Base-by-base conservation (phyloP, 257 asterid species). In the Penstemon eatonii region DNA sequence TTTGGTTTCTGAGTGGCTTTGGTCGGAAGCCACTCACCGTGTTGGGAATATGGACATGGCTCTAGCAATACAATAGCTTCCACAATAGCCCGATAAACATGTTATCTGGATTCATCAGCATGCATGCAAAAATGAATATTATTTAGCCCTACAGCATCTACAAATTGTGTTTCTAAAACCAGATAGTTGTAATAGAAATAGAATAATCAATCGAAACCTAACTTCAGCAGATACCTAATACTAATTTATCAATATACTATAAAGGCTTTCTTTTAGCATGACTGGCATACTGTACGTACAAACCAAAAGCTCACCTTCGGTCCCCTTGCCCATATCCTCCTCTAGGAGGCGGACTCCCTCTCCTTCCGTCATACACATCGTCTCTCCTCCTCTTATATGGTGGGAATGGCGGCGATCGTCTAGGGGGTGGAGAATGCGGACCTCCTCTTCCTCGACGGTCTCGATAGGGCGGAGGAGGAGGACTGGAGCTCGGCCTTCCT, bases 321-420 rank as follows among this genome's bases (percentile, higher is more conserved):
- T 90, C 95, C 25, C 91, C 93, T 7, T 74, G 89, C 8, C 93
- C 97, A 66, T 81, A 85, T 42, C 92, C 98, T 71, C 96, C 98
- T 79, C 96, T 86, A 19, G 92, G 55, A 37, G 67, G 67, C 10
- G 67, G 98, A 73, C 98, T 89, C 54, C 91, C 92, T 70, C 98
- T 86, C 76, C 98, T 76, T 41, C 93, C 93, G 72, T 88, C 97
- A 73, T 79, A 85, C 47, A 55, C 79, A 67, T 88, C 95, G 63
- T 86, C 96, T 75, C 96, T 86, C 65, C 97, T 85, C 57, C 97
- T 79, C 77, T 93, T 93, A 65, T 85, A 86, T 0, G 95, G 89
- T 49, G 82, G 90, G 51, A 80, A 76, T 7, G 85, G 90, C 65
- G 87, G 85, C 39, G 90, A 82, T 63, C 90, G 81, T 42, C 93